Conservation (phyloP, 805 yeast genomes). For the Cyberlindnera maritima region DNA sequence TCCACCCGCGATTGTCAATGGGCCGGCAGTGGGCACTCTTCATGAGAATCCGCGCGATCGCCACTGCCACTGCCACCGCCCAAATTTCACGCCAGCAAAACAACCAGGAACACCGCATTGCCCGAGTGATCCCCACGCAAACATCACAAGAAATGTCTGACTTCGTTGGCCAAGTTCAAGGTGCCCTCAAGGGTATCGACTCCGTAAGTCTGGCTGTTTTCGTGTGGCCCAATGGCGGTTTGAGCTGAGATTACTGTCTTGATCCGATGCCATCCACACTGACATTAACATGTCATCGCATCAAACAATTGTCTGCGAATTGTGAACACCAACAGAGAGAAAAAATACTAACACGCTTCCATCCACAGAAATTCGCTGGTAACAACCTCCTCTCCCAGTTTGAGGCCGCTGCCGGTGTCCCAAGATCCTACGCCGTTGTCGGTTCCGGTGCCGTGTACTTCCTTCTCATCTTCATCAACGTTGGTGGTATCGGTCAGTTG, state of each 20-base stretch:
- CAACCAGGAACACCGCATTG: neutral
- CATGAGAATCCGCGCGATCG: too few relatives aligned
- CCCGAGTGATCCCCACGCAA: neutral
- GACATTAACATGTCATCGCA: neutral
- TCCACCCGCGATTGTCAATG: too few relatives aligned
- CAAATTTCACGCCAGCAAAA: neutral
- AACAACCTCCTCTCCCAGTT: constrained; percentile 25
- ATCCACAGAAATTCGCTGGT: constrained; percentile 19
- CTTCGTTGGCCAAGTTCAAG: constrained; percentile 44
- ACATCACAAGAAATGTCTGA: constrained; percentile 35
- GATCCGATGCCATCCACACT: neutral
- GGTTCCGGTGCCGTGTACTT: constrained; percentile 67
- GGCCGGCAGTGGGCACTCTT: too few relatives aligned
- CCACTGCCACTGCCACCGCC: too few relatives aligned
- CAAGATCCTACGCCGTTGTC: constrained; percentile 82
- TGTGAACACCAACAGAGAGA: neutral
- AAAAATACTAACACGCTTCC: neutral
- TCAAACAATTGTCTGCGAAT: neutral
- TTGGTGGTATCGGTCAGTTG: constrained; percentile 94
- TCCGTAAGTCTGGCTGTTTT: constrained; percentile 36
- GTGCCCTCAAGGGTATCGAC: constrained; percentile 46
- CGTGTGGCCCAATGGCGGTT: too few relatives aligned
- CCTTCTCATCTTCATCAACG: constrained; percentile 76
- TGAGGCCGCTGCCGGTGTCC: constrained; percentile 39
- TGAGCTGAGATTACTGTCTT: too few relatives aligned